Evolutionary conservation across 2,329 filamentous ascomycete genomes (phyloP).

Genomic region (Cordyceps farinosa): DNA sequence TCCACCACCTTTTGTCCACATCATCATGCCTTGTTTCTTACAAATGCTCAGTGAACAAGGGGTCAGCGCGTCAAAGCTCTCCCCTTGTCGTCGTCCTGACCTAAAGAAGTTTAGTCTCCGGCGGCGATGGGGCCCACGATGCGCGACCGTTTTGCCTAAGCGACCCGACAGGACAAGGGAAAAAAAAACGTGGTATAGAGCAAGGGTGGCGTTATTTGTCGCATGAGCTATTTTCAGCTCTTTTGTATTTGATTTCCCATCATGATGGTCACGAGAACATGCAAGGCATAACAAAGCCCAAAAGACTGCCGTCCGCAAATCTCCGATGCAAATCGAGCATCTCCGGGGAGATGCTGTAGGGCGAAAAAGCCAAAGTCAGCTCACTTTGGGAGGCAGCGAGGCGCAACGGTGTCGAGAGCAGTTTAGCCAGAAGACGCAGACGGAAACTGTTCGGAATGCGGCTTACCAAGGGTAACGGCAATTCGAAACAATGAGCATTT

Average conservation of each 20-base stretch:
- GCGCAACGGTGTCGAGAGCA: not conserved
- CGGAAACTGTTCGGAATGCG: too few relatives aligned
- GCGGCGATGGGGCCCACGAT: not conserved
- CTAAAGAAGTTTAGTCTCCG: slow-evolving; percentile 12
- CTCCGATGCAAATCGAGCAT: slow-evolving; percentile 4
- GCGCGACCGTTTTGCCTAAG: not conserved
- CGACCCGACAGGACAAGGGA: too few relatives aligned
- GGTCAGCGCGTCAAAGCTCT: not conserved
- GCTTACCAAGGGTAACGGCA: too few relatives aligned
- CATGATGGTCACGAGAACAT: not conserved
- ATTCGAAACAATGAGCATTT: too few relatives aligned
- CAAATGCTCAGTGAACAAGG: not conserved
- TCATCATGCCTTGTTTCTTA: not conserved
- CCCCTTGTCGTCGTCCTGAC: not conserved
- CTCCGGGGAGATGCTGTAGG: slow-evolving; percentile 3
- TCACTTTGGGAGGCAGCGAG: not conserved
- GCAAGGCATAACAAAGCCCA: not conserved
- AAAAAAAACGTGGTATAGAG: not conserved
- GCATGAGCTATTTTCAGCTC: slow-evolving; percentile 1
- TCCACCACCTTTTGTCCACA: not conserved
- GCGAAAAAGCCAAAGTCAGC: not conserved
- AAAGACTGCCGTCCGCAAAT: not conserved
- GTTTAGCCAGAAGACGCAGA: not conserved
- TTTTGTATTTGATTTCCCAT: not conserved
- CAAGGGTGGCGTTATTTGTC: not conserved